Evolutionary conservation across 2,329 filamentous ascomycete genomes (phyloP).

Genomic region (Trichoderma oligosporum): DNA sequence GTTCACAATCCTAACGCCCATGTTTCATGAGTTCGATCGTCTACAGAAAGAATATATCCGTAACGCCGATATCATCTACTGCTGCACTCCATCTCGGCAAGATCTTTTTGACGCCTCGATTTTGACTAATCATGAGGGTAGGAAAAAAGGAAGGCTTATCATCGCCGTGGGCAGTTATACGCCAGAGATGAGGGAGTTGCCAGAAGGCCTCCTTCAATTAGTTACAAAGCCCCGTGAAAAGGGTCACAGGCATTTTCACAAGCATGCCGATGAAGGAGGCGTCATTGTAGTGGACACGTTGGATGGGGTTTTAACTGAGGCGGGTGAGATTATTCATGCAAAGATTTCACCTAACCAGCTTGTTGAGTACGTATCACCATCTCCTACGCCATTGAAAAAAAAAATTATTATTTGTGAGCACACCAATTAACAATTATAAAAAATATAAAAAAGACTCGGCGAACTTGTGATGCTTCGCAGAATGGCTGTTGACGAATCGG

Average conservation of each 20-base stretch:
- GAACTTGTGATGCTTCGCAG: constrained; percentile 66
- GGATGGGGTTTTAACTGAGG: constrained; percentile 74
- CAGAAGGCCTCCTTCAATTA: constrained; percentile 68
- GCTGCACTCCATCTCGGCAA: constrained; percentile 72
- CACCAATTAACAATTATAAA: too few species aligned
- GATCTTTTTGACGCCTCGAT: constrained; percentile 72
- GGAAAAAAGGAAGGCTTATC: constrained; percentile 67
- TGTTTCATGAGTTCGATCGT: constrained; percentile 64
- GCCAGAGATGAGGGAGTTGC: constrained; percentile 76
- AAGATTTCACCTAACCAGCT: constrained; percentile 69
- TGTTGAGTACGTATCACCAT: constrained; percentile 59
- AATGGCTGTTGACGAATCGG: constrained; percentile 40
- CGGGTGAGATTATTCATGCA: constrained; percentile 81
- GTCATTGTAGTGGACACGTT: constrained; percentile 72
- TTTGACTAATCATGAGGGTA: constrained; percentile 67
- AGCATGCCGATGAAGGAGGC: constrained; percentile 59
- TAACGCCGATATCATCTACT: constrained; percentile 77
- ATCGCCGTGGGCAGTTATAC: constrained; percentile 68
- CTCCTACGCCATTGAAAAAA: background rate
- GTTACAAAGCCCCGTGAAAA: constrained; percentile 47
- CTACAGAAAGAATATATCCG: constrained; percentile 68
- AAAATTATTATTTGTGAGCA: background rate
- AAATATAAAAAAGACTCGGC: constrained; percentile 69
- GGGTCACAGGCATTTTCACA: constrained; percentile 60
- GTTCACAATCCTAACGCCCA: constrained; percentile 65